Conservation (phyloP, 768 basidiomycete genomes). For the Kondoa malvinella region DNA sequence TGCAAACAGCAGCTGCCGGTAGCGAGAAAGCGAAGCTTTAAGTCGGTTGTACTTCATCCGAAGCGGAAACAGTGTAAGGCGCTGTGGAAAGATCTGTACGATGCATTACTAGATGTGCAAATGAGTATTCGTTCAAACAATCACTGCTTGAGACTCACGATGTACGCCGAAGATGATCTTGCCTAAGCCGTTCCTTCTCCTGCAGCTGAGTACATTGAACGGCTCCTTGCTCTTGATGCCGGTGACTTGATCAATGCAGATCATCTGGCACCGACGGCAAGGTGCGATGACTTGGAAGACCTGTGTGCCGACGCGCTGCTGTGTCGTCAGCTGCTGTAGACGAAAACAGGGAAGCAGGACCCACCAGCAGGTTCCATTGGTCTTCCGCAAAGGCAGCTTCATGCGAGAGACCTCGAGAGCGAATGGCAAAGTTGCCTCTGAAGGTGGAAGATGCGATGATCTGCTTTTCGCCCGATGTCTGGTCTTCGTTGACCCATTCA, state of each 20-base stretch:
- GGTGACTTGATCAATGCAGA: conserved; percentile 3
- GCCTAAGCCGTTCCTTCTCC: not conserved
- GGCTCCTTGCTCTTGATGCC: not conserved
- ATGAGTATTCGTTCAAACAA: not conserved
- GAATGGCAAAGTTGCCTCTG: conserved; percentile 24
- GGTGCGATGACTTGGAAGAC: not conserved
- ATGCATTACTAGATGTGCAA: not conserved
- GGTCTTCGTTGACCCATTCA: conserved; percentile 15
- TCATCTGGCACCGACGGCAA: conserved; percentile 6
- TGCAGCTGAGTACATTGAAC: not conserved
- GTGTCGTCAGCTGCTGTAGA: not conserved
- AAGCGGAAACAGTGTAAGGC: not conserved
- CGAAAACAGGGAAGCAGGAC: not conserved
- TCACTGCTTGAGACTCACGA: not conserved
- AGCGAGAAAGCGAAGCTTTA: not conserved
- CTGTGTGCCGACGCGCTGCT: not conserved
- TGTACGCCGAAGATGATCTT: conserved; percentile 1
- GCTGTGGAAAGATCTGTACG: not conserved
- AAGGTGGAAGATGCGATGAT: conserved; percentile 17
- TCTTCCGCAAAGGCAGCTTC: conserved; percentile 4
- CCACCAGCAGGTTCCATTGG: not conserved
- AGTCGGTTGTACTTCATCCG: not conserved
- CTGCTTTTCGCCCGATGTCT: not conserved
- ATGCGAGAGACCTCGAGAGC: not conserved
- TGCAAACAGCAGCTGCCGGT: conserved; percentile 27